A percentile compares a stretch with the other conserved stretches of the same genome.
Evolutionary conservation across 805 yeast species (phyloP).

Genomic region (Blastobotrys robertii): DNA sequence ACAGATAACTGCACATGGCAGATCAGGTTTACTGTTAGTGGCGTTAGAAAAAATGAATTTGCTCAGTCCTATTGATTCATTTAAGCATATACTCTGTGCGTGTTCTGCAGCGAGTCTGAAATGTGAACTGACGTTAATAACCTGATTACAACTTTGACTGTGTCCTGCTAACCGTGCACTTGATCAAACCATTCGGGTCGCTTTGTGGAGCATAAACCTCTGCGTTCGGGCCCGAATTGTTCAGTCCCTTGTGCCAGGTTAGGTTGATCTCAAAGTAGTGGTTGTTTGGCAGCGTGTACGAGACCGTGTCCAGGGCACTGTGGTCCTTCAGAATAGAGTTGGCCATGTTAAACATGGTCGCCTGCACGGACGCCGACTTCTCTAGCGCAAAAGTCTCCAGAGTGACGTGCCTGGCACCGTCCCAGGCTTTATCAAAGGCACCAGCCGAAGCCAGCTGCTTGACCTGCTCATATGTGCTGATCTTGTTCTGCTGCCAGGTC

Average conservation of each 20-base stretch:
- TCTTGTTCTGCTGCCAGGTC: slow-evolving; percentile 47
- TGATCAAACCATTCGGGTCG: slow-evolving; percentile 89
- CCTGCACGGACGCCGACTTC: slow-evolving; percentile 90
- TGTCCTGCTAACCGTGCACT: slow-evolving; percentile 70
- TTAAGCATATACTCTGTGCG: too few relatives aligned
- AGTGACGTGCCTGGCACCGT: slow-evolving; percentile 57
- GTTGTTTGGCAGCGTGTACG: slow-evolving; percentile 80
- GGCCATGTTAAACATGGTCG: slow-evolving; percentile 92
- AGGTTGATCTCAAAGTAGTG: slow-evolving; percentile 79
- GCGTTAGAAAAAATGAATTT: too few relatives aligned
- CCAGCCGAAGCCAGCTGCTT: slow-evolving; percentile 46
- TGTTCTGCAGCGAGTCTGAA: too few relatives aligned
- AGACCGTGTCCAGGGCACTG: slow-evolving; percentile 50
- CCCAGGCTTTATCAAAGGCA: slow-evolving; percentile 54
- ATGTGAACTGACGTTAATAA: too few relatives aligned
- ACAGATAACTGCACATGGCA: too few relatives aligned
- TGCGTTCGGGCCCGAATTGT: slow-evolving; percentile 49
- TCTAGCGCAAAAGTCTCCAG: slow-evolving; percentile 73
- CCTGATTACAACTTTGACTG: slow-evolving; percentile 50
- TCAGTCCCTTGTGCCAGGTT: slow-evolving; percentile 70
- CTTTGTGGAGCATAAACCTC: slow-evolving; percentile 80
- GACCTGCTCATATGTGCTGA: slow-evolving; percentile 34
- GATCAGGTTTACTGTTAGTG: too few relatives aligned
- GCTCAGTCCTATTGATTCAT: too few relatives aligned
- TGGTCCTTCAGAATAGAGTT: slow-evolving; percentile 54